Percentiles rank a stretch among this genome's conserved stretches.
These are phyloP conservation scores for Lactarius psammicola DNA, from an alignment of 768 basidiomycete genomes.

Conservation along the genomic window DNA sequence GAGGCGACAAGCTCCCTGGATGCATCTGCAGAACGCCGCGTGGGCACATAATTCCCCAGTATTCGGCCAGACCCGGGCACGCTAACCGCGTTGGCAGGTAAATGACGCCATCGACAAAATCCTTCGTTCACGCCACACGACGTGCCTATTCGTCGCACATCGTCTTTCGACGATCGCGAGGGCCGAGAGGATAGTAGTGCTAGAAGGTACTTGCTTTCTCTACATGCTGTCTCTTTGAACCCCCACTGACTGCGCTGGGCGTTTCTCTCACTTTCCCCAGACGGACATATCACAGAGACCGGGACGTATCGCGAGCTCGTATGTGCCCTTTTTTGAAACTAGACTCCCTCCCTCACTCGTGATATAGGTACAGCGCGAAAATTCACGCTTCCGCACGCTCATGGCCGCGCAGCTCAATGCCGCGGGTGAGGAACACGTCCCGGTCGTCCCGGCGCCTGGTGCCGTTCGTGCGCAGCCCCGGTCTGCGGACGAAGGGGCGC, in stretches of 20 bases:
- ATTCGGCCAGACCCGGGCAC: not conserved
- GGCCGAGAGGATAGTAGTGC: slow-evolving; percentile 85
- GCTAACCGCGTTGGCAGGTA: slow-evolving; percentile 44
- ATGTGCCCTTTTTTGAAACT: slow-evolving; percentile 1
- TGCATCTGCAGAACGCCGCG: slow-evolving; percentile 82
- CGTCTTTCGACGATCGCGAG: slow-evolving; percentile 86
- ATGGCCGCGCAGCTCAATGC: slow-evolving; percentile 88
- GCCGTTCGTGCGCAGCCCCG: not conserved
- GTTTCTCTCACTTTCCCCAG: slow-evolving; percentile 42
- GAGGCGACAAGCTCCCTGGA: slow-evolving; percentile 90
- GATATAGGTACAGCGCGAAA: slow-evolving; percentile 55
- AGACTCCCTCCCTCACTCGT: not conserved
- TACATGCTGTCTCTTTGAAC: not conserved
- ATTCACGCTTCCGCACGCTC: slow-evolving; percentile 79
- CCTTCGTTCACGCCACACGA: slow-evolving; percentile 72
- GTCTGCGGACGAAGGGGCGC: not conserved
- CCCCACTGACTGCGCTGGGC: not conserved
- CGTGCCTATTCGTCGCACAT: slow-evolving; percentile 88
- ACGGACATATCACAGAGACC: slow-evolving; percentile 76
- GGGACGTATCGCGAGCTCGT: slow-evolving; percentile 81
- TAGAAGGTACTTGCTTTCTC: slow-evolving; percentile 62
- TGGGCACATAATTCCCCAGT: slow-evolving; percentile 34
- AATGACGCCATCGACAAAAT: slow-evolving; percentile 92
- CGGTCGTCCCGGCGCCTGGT: not conserved
- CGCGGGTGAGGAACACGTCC: slow-evolving; percentile 27